phyloP scores from a whole-genome alignment of 192 early-diverging fungal genomes.

The Spizellomyces sp. region DNA sequence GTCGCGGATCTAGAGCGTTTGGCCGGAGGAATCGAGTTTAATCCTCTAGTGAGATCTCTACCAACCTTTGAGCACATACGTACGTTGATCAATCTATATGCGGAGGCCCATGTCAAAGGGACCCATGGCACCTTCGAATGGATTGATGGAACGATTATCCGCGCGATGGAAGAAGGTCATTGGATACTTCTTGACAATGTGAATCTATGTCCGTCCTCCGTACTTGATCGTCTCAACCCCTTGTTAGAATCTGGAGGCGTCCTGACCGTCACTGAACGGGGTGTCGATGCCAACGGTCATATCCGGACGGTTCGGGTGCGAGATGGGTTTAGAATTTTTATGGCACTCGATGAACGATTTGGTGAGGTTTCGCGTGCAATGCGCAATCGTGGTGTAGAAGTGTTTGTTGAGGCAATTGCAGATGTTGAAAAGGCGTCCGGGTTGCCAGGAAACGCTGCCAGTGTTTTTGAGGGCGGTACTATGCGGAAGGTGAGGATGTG shows the following conservation, averaged over 20 bases:
- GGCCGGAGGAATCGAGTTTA: background rate
- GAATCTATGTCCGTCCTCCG: constrained; percentile 91
- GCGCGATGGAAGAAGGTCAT: constrained; percentile 84
- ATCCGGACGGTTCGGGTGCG: constrained; percentile 80
- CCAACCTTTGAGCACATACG: constrained; percentile 12
- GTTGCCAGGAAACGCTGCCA: constrained; percentile 20
- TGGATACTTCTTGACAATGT: constrained; percentile 97
- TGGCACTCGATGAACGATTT: constrained; percentile 89
- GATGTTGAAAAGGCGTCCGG: constrained; percentile 11
- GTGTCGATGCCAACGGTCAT: constrained; percentile 72
- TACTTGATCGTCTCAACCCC: constrained; percentile 94
- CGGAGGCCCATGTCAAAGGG: constrained; percentile 21
- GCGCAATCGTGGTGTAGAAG: constrained; percentile 97
- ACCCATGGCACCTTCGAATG: constrained; percentile 88
- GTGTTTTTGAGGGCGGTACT: constrained; percentile 4
- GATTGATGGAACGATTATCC: constrained; percentile 92
- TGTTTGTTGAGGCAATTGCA: constrained; percentile 58
- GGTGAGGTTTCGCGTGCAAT: constrained; percentile 97
- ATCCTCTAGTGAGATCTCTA: background rate
- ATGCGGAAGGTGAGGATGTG: constrained; percentile 25
- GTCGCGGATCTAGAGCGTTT: constrained; percentile 11
- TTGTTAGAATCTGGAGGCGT: constrained; percentile 88
- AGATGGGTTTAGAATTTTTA: constrained; percentile 90
- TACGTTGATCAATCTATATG: constrained; percentile 11
- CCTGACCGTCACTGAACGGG: constrained; percentile 87